Evolutionary conservation across 2,329 filamentous ascomycete genomes (phyloP), one percentile per base, ranked within the genome.

Genomic region (Epichloe gansuensis): DNA sequence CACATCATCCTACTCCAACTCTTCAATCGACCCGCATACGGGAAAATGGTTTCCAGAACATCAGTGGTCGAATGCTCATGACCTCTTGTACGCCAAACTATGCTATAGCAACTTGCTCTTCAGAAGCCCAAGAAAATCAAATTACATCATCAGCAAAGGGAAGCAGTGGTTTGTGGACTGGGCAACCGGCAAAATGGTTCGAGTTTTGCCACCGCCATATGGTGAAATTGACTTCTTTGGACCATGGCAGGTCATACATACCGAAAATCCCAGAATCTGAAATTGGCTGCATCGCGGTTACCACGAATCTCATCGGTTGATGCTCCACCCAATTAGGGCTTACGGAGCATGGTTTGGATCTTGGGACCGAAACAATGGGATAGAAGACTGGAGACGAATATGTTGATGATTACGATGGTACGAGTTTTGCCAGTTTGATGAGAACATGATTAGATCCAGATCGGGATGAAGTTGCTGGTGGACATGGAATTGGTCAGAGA

Each of bases 131-230:
- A 69, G 78, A 50, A 81, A 81, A 62, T 77, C 72, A 55, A 77
- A 79, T 59, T 77, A 77, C 57, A 73, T 82, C 53, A 73, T 82
- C 59, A 70, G 70, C 63, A 73, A 75, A 56, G 78, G 77, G 43
- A 79, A 76, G 62, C 72, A 77, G 60, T 82, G 77, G 76, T 72
- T 73, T 54, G 76, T 82, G 44, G 78, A 82, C 67, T 82, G 78
- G 78, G 65, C 66, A 13, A 80, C 76, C 15, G 78, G 78, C 39
- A 72, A 72, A 52, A 76, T 79, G 72, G 69, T 73, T 31, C 69
- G 75, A 15, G 75, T 78, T 21, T 66, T 75, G 17, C 78, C 78
- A 11, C 78, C 78, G 2, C 69, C 69, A 5, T 81, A 81, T 59
- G 74, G 74, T 42, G 76, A 79, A 59, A 67, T 72, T 46, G 71